Conservation (phyloP, 306 rosid genomes). For the Lathyrus aphaca region DNA sequence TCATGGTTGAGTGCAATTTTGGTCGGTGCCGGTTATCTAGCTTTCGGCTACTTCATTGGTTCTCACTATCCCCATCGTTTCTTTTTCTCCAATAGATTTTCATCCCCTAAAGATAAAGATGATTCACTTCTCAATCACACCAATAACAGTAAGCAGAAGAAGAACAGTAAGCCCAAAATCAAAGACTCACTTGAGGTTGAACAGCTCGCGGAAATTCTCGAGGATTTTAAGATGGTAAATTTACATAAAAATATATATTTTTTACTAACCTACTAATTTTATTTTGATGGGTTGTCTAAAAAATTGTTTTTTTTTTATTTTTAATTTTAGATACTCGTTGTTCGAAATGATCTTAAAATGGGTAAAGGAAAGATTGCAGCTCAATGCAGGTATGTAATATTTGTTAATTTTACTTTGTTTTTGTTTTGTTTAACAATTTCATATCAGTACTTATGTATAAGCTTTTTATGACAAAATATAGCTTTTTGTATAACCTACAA, state of each 20-base stretch:
- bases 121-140: slow-evolving; percentile 29
- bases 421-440: background rate
- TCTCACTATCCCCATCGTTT: slow-evolving; percentile 61
- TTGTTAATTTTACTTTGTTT: background rate
- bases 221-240: slow-evolving; percentile 89
- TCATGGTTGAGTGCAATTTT: slow-evolving; percentile 79
- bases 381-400: slow-evolving; percentile 75
- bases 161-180: slow-evolving; percentile 50
- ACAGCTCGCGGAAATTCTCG: slow-evolving; percentile 67
- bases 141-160: slow-evolving; percentile 21
- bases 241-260: background rate
- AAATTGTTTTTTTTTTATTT: slow-evolving; percentile 9
- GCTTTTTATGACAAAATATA: background rate
- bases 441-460: background rate
- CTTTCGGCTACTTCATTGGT: slow-evolving; percentile 79
- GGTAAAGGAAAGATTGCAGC: slow-evolving; percentile 98
- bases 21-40: slow-evolving; percentile 90
- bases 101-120: slow-evolving; percentile 36
- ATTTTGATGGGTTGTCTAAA: background rate
- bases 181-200: slow-evolving; percentile 77
- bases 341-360: slow-evolving; percentile 94
- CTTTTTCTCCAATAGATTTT: slow-evolving; percentile 41
- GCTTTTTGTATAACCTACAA: background rate
- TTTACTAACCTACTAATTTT: slow-evolving; percentile 10
- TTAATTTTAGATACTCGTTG: slow-evolving; percentile 87